These are phyloP conservation scores for Filosporella fistucella DNA, from an alignment of 495 filamentous ascomycete genomes.

Conservation along the genomic window DNA sequence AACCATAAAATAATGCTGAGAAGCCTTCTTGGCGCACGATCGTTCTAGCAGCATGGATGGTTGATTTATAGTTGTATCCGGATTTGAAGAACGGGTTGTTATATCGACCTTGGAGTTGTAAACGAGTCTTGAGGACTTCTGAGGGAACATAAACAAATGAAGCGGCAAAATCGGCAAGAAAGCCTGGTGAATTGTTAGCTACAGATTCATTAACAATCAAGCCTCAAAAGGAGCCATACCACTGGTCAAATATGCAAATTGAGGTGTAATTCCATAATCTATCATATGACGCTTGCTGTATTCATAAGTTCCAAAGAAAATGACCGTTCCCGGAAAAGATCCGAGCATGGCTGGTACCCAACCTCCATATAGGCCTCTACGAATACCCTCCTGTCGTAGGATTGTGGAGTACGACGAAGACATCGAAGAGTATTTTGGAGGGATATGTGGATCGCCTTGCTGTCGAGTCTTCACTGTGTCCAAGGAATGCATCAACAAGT, in stretches of 20 bases:
- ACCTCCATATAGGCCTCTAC: slow-evolving; percentile 87
- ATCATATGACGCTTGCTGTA: slow-evolving; percentile 88
- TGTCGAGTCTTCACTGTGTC: slow-evolving; percentile 99
- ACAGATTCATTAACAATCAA: neutral
- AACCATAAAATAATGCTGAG: slow-evolving; percentile 86
- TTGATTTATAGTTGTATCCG: slow-evolving; percentile 89
- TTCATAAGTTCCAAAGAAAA: slow-evolving; percentile 96
- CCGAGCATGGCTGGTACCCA: slow-evolving; percentile 85
- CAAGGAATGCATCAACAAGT: slow-evolving; percentile 98
- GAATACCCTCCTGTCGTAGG: slow-evolving; percentile 83
- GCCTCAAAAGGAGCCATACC: slow-evolving; percentile 40
- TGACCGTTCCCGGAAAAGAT: slow-evolving; percentile 88
- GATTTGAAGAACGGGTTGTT: slow-evolving; percentile 92
- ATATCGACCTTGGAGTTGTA: slow-evolving; percentile 89
- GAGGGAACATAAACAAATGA: slow-evolving; percentile 92
- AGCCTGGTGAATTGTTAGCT: slow-evolving; percentile 48
- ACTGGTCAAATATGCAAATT: slow-evolving; percentile 78
- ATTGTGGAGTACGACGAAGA: slow-evolving; percentile 88
- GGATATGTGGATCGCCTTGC: slow-evolving; percentile 89
- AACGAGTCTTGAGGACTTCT: slow-evolving; percentile 91
- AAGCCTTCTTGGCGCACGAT: slow-evolving; percentile 80
- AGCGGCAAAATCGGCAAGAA: slow-evolving; percentile 87
- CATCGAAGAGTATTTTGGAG: slow-evolving; percentile 86
- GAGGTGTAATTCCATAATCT: slow-evolving; percentile 71
- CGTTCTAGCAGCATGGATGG: slow-evolving; percentile 72